Base-by-base conservation (phyloP, 2,329 filamentous ascomycete species). In the Colletotrichum falcatum region DNA sequence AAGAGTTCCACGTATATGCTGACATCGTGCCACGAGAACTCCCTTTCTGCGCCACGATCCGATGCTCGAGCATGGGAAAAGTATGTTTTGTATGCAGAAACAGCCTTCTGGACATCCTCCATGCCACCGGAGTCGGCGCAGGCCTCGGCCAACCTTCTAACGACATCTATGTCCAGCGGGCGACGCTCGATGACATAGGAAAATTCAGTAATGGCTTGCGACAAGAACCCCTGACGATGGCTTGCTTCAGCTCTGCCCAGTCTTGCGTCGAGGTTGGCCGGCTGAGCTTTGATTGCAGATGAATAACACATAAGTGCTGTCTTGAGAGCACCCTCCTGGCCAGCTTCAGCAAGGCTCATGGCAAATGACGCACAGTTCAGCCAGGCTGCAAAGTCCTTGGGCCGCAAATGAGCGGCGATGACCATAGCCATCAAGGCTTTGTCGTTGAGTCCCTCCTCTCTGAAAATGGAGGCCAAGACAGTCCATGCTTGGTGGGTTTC, bases 1-100 rank as follows among this genome's bases (percentile, higher is more conserved):
- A 95, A 90, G 23, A 98, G 86, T 76, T 98, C 94, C 48, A 94
- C 87, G 74, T 96, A 97, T 64, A 95, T 92, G 71, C 94, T 92
- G 51, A 97, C 84, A 78, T 98, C 92, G 63, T 92, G 90, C 95
- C 95, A 99, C 39, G 85, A 84, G 63, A 86, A 84, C 7, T 80
- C 78, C 78, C 46, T 79, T 51, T 79, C 81, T 76, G 3, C 78
- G 70, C 11, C 51, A 20, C 48, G 44, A 26, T 55, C 77, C 73
- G 5, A 77, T 76, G n/a, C 78, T 74, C 5, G 75, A 72, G 83
- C 80, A 63, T 85, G 77, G 26, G 82, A 77, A 66, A 89, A 85
- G 63, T 84, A 84, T 5, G 77, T 77, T 58, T 81, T 78, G 73
- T 89, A 90, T 46, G 85, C 86, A 1, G 78, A 78, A 70, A 85